These are phyloP conservation scores for Eucalyptus dawsonii DNA, from an alignment of 345 rosid genomes.

Conservation along the genomic window DNA sequence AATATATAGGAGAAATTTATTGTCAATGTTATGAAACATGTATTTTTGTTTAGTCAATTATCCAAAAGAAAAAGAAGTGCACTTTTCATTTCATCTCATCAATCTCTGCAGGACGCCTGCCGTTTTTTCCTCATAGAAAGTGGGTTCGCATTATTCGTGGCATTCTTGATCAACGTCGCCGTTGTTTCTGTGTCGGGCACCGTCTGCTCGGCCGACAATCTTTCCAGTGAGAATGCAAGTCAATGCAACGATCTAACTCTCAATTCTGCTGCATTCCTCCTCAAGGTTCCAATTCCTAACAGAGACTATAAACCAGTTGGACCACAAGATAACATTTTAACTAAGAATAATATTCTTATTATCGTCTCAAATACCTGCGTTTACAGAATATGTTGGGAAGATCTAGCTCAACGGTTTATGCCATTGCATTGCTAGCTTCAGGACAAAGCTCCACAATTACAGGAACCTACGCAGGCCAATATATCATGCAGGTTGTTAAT, in stretches of 20 bases:
- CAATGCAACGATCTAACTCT: slow-evolving; percentile 42
- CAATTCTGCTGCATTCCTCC: slow-evolving; percentile 68
- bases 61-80: background rate
- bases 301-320: background rate
- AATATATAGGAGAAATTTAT: background rate
- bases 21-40: background rate
- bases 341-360: background rate
- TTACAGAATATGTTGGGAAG: slow-evolving; percentile 55
- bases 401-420: slow-evolving; percentile 45
- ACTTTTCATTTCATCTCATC: background rate
- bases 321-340: background rate
- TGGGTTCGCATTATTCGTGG: slow-evolving; percentile 48
- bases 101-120: slow-evolving; percentile 36
- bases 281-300: slow-evolving; percentile 13
- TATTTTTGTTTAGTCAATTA: background rate
- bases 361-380: background rate
- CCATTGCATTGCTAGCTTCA: slow-evolving; percentile 53
- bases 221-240: slow-evolving; percentile 6
- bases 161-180: slow-evolving; percentile 50
- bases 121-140: slow-evolving; percentile 51
- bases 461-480: slow-evolving; percentile 70
- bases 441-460: slow-evolving; percentile 67
- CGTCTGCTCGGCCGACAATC: slow-evolving; percentile 21
- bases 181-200: slow-evolving; percentile 46
- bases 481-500: slow-evolving; percentile 38